Percentiles rank a stretch among this genome's conserved stretches.
phyloP scores from a whole-genome alignment of 2,329 filamentous ascomycete genomes.

The Penicillium concentricum region DNA sequence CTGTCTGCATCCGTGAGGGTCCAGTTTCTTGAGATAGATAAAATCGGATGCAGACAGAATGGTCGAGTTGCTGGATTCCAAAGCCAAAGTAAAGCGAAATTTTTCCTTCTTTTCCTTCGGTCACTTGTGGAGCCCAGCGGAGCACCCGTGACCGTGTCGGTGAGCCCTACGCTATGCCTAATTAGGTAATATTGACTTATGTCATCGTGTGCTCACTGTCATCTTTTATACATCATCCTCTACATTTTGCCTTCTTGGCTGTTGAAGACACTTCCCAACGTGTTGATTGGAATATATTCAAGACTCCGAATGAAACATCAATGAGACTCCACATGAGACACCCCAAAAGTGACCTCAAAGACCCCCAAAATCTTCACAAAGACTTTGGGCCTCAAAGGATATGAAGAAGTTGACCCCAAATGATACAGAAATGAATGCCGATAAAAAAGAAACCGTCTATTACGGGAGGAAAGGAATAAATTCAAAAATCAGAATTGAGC shows the following conservation, averaged over 20 bases:
- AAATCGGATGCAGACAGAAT: conserved; percentile 18
- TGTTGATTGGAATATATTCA: neutral
- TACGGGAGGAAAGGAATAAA: conserved; percentile 3
- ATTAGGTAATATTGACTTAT: conserved; percentile 15
- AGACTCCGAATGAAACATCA: neutral
- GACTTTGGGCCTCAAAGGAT: neutral
- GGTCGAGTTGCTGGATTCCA: conserved; percentile 10
- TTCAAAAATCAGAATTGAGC: conserved; percentile 4
- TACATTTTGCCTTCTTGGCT: neutral
- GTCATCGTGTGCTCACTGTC: conserved; percentile 12
- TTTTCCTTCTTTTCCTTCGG: conserved; percentile 16
- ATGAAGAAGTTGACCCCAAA: neutral
- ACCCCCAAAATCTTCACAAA: neutral
- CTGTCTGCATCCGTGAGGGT: conserved; percentile 20
- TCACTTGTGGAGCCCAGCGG: conserved; percentile 25
- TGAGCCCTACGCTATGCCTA: conserved; percentile 12
- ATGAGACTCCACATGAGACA: neutral
- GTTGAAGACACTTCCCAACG: neutral
- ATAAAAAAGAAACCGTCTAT: neutral
- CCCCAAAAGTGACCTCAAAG: neutral
- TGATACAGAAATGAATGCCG: neutral
- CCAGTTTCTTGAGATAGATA: conserved; percentile 12
- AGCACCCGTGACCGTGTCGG: conserved; percentile 25
- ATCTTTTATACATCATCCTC: neutral
- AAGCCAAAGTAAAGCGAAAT: conserved; percentile 14